Percentiles rank a stretch among this genome's conserved stretches.
phyloP scores from a whole-genome alignment of 257 asterid genomes.

The Ballota nigra region DNA sequence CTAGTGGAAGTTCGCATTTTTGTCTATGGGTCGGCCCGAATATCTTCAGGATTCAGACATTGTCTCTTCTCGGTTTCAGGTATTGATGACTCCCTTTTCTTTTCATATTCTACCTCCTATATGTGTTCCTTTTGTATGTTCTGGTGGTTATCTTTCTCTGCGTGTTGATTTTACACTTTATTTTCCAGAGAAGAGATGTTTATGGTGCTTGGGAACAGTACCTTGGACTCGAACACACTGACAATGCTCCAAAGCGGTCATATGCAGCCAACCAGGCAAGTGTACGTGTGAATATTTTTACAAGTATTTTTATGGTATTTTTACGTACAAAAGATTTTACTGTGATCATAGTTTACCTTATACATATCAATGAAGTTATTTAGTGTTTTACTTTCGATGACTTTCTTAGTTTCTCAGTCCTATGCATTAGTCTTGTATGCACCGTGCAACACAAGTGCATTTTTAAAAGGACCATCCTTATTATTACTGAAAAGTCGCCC shows the following conservation, averaged over 20 bases:
- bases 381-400: constrained; percentile 1
- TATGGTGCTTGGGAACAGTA: constrained; percentile 75
- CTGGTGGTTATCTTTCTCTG: background rate
- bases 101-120: background rate
- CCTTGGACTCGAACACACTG: constrained; percentile 73
- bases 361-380: background rate
- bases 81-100: background rate
- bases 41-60: constrained; percentile 63
- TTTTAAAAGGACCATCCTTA: too few relatives aligned
- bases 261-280: constrained; percentile 62
- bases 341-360: background rate
- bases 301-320: background rate
- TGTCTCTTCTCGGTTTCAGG: constrained; percentile 63
- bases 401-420: background rate
- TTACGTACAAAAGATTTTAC: background rate
- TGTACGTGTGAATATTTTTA: background rate
- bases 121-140: background rate
- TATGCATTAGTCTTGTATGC: too few relatives aligned
- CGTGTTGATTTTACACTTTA: constrained; percentile 15
- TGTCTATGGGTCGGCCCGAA: constrained; percentile 65
- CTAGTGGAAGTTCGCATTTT: constrained; percentile 72
- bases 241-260: constrained; percentile 61
- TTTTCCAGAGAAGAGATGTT: constrained; percentile 60
- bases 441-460: too few relatives aligned
- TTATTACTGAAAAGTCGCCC: too few relatives aligned